phyloP scores from a whole-genome alignment of 2,329 filamentous ascomycete genomes.

The Torrubiellomyces zombiae region DNA sequence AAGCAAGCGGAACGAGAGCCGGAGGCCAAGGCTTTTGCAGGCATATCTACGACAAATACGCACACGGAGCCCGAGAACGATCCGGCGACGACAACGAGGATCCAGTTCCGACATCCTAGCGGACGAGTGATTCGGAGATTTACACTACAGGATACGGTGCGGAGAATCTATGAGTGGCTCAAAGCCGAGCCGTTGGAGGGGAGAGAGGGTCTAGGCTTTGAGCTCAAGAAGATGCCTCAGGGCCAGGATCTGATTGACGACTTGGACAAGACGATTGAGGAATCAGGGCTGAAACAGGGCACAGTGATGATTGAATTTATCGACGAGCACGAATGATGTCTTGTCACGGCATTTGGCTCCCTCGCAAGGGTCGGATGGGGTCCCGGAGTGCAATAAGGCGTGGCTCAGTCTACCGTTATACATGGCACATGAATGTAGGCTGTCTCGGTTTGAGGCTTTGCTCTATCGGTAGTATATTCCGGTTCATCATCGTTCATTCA shows the following conservation, averaged over 20 bases:
- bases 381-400: no score
- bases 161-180: slow-evolving; percentile 87
- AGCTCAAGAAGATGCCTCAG: slow-evolving; percentile 63
- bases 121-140: slow-evolving; percentile 85
- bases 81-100: slow-evolving; percentile 60
- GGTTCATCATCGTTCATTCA: no score
- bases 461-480: no score
- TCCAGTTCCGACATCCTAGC: slow-evolving; percentile 78
- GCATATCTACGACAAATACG: slow-evolving; percentile 54
- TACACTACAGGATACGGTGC: slow-evolving; percentile 55
- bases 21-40: slow-evolving; percentile 39
- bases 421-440: no score
- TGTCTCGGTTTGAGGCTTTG: no score
- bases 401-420: no score
- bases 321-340: no score
- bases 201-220: slow-evolving; percentile 64
- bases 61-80: slow-evolving; percentile 65
- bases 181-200: slow-evolving; percentile 75
- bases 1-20: slow-evolving; percentile 24
- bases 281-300: slow-evolving; percentile 76
- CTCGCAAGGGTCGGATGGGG: no score
- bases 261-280: slow-evolving; percentile 58
- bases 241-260: slow-evolving; percentile 69
- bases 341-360: no score
- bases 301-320: slow-evolving; percentile 92